A percentile compares a stretch with the other conserved stretches of the same genome.
These are phyloP conservation scores for Colletotrichum sublineola DNA, from an alignment of 2,329 filamentous ascomycete species.

Conservation along the genomic window DNA sequence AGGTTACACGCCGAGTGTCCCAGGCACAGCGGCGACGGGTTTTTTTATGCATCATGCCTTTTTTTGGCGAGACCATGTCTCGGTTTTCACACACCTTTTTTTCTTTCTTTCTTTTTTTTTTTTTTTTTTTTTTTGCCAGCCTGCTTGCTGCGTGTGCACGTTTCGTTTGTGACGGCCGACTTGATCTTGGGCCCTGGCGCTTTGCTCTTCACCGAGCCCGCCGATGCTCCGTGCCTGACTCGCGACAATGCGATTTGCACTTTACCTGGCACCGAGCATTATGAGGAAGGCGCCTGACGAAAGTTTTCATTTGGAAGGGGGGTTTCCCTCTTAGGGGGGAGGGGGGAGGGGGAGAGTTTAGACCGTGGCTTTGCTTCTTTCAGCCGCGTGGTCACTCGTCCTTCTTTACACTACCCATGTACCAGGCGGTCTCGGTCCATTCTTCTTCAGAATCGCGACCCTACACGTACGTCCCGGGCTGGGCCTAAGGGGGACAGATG, in stretches of 20 bases:
- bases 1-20: slow-evolving; percentile 31
- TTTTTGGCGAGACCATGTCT: slow-evolving; percentile 1
- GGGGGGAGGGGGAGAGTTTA: background rate
- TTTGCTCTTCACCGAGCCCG: background rate
- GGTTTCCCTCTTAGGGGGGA: too few relatives aligned
- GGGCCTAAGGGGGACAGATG: background rate
- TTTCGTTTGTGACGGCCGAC: background rate
- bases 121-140: too few relatives aligned
- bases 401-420: too few relatives aligned
- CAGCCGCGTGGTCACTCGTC: background rate
- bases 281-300: background rate
- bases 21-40: slow-evolving; percentile 30
- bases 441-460: too few relatives aligned
- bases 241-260: background rate
- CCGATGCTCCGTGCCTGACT: background rate
- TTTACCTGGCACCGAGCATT: background rate
- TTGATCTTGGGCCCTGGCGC: background rate
- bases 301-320: background rate
- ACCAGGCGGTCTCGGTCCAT: background rate
- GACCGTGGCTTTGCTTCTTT: background rate
- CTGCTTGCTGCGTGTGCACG: background rate
- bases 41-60: slow-evolving; percentile 26
- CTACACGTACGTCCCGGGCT: background rate
- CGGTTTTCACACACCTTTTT: background rate
- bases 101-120: too few relatives aligned